Conservation (phyloP, 129 eudicot species). For the Centrapalus pauciflorus region DNA sequence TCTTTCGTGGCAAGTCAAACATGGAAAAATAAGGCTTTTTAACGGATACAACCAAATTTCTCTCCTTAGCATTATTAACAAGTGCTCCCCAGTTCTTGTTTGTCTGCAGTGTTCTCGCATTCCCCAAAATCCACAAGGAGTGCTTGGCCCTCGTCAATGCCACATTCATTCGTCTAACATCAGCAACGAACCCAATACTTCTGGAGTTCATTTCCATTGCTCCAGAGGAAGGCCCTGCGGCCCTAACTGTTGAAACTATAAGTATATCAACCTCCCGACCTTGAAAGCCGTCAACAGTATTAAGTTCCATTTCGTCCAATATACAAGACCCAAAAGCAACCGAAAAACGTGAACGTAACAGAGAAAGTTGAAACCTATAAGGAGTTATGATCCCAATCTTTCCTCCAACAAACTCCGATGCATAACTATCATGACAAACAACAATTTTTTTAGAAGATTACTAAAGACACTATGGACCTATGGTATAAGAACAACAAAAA, state of each 20-base stretch:
- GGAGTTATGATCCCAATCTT: slow-evolving; percentile 93
- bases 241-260: slow-evolving; percentile 91
- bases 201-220: slow-evolving; percentile 24
- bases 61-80: slow-evolving; percentile 58
- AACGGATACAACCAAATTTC: slow-evolving; percentile 58
- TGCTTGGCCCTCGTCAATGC: slow-evolving; percentile 89
- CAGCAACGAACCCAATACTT: slow-evolving; percentile 90
- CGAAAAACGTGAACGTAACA: slow-evolving; percentile 69
- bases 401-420: slow-evolving; percentile 69
- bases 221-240: slow-evolving; percentile 39
- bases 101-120: slow-evolving; percentile 69
- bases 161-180: slow-evolving; percentile 98
- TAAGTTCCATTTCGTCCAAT: slow-evolving; percentile 74
- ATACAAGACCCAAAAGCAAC: slow-evolving; percentile 76
- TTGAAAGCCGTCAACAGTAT: slow-evolving; percentile 97
- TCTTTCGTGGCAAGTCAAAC: slow-evolving; percentile 23
- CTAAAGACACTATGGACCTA: neutral
- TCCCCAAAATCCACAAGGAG: slow-evolving; percentile 91
- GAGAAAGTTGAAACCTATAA: slow-evolving; percentile 71
- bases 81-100: slow-evolving; percentile 92
- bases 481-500: neutral
- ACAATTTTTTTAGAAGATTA: neutral
- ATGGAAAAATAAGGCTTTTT: slow-evolving; percentile 56
- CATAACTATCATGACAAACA: slow-evolving; percentile 43
- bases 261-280: slow-evolving; percentile 96